Conservation (phyloP, 139 green algal genomes). For the Micractinium sp. region DNA sequence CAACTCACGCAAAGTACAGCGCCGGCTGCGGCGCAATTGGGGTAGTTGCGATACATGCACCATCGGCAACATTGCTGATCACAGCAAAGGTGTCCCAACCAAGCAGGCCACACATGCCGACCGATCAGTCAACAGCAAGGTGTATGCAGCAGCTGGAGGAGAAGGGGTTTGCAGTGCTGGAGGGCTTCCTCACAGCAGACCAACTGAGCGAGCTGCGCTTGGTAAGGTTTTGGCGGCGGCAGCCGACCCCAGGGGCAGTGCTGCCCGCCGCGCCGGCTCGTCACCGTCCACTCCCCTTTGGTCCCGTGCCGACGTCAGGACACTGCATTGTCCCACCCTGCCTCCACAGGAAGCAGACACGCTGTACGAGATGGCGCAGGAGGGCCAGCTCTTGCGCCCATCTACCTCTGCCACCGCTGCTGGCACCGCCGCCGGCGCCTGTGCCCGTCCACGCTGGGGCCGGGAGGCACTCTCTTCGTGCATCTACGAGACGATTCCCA, state of each 20-base stretch:
- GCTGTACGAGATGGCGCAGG: constrained; percentile 20
- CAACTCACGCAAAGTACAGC: too few species aligned
- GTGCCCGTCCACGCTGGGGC: not conserved
- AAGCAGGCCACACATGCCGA: not conserved
- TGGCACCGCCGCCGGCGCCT: not conserved
- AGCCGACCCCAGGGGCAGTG: too few species aligned
- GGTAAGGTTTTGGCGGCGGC: not conserved
- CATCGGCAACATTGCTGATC: not conserved
- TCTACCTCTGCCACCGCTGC: not conserved
- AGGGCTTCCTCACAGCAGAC: not conserved
- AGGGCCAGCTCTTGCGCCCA: not conserved
- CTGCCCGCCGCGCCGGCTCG: not conserved
- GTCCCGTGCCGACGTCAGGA: too few species aligned
- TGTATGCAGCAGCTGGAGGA: not conserved
- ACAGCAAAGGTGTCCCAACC: too few species aligned
- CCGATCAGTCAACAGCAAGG: not conserved
- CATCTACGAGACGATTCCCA: constrained; percentile 23
- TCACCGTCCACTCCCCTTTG: not conserved
- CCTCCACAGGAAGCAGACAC: constrained; percentile 11
- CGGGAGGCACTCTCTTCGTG: not conserved
- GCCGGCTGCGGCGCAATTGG: too few species aligned
- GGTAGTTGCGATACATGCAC: too few species aligned
- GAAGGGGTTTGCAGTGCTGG: not conserved
- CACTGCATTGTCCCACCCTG: not conserved
- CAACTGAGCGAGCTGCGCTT: constrained; percentile 6